phyloP scores from a whole-genome alignment of 495 filamentous ascomycete species.

The Hyaloscypha hepaticicola region DNA sequence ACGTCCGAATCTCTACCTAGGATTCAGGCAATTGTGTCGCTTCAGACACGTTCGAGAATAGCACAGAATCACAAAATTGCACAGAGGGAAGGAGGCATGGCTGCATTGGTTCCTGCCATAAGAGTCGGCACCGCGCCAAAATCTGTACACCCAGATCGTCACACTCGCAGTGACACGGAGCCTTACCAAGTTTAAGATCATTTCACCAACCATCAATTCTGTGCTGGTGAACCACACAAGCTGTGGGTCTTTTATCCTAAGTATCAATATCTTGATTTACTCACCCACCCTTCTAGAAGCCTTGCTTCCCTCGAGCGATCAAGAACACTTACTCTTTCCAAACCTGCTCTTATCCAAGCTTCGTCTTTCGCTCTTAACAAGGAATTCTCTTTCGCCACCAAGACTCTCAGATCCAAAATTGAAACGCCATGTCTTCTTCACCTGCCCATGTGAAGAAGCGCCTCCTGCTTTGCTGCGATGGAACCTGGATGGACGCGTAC shows the following conservation, averaged over 20 bases:
- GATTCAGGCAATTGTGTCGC: background rate
- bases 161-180: background rate
- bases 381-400: background rate
- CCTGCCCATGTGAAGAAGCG: slow-evolving; percentile 14
- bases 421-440: slow-evolving; percentile 2
- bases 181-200: background rate
- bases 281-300: background rate
- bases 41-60: background rate
- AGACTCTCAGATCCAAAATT: background rate
- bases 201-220: background rate
- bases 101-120: slow-evolving; percentile 2
- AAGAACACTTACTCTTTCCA: background rate
- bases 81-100: background rate
- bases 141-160: background rate
- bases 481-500: slow-evolving; percentile 29
- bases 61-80: background rate
- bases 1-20: background rate
- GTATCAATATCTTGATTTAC: background rate
- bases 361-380: background rate
- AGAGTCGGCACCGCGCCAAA: background rate
- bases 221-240: background rate
- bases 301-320: background rate
- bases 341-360: background rate
- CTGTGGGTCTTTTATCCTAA: background rate
- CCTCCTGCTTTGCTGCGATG: slow-evolving; percentile 29